Conservation (phyloP, 495 filamentous ascomycete genomes). For the Hypoxylon cercidicola region DNA sequence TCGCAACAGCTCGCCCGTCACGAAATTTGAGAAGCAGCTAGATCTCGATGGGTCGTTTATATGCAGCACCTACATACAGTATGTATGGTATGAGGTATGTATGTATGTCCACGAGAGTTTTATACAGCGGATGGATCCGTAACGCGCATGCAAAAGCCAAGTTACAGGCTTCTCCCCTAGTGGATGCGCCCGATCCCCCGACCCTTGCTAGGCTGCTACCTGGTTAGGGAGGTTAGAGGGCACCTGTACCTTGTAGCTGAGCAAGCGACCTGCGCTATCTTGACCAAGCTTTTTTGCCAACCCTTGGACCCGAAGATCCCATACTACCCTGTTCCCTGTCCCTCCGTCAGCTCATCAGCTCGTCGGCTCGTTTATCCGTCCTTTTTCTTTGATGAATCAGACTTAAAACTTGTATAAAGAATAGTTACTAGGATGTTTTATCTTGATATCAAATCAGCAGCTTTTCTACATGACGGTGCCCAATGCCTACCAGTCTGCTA, state of each 20-base stretch:
- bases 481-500: conserved; percentile 13
- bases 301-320: conserved; percentile 35
- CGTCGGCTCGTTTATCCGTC: too few species aligned
- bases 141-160: too few species aligned
- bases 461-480: conserved; percentile 10
- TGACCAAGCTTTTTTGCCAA: conserved; percentile 43
- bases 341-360: conserved; percentile 1
- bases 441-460: conserved; percentile 1
- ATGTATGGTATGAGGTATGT: neutral
- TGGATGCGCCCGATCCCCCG: too few species aligned
- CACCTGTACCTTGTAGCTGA: too few species aligned
- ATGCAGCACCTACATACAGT: neutral
- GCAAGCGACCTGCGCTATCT: conserved; percentile 27
- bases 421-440: too few species aligned
- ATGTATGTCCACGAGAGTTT: too few species aligned
- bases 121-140: too few species aligned
- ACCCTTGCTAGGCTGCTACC: too few species aligned
- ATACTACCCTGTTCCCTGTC: conserved; percentile 17
- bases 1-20: neutral
- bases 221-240: too few species aligned
- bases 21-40: neutral
- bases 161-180: neutral
- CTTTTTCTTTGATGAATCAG: conserved; percentile 19
- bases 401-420: neutral
- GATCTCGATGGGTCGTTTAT: neutral